These are phyloP conservation scores for Aspergillus cristatus DNA, from an alignment of 495 filamentous ascomycete species.

Conservation along the genomic window DNA sequence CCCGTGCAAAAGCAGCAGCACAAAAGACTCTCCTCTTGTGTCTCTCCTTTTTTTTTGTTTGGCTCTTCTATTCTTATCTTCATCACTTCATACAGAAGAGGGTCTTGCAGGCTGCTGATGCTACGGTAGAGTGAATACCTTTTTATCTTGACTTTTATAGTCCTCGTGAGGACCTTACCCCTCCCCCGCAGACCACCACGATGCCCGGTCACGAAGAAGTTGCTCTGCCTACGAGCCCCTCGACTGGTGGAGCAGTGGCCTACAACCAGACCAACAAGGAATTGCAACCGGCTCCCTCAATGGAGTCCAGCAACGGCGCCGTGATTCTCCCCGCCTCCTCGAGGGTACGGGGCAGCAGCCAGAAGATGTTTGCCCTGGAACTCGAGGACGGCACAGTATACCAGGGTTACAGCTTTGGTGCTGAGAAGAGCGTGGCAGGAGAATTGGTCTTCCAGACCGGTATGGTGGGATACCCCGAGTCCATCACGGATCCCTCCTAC, in stretches of 20 bases:
- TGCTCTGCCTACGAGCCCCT: slow-evolving; percentile 26
- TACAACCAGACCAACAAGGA: slow-evolving; percentile 23
- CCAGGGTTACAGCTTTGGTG: slow-evolving; percentile 91
- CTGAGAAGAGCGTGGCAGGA: slow-evolving; percentile 81
- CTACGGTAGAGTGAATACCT: slow-evolving; percentile 35
- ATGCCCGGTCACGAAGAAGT: slow-evolving; percentile 26
- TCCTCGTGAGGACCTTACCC: slow-evolving; percentile 38
- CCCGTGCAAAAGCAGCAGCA: slow-evolving; percentile 21
- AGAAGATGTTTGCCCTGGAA: slow-evolving; percentile 68
- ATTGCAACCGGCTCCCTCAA: slow-evolving; percentile 23
- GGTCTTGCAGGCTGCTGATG: slow-evolving; percentile 32
- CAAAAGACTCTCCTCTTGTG: slow-evolving; percentile 13
- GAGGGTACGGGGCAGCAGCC: slow-evolving; percentile 35
- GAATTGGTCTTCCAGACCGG: slow-evolving; percentile 99
- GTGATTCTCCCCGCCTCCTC: slow-evolving; percentile 43
- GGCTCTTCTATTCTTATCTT: slow-evolving; percentile 6
- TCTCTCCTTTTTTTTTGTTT: slow-evolving; percentile 15
- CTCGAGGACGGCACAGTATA: slow-evolving; percentile 82
- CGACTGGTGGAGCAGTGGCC: slow-evolving; percentile 26
- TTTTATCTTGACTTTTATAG: slow-evolving; percentile 14
- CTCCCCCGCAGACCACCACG: slow-evolving; percentile 14
- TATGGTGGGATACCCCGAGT: slow-evolving; percentile 98
- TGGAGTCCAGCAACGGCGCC: slow-evolving; percentile 24
- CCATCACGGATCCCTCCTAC: slow-evolving; percentile 87
- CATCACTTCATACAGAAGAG: slow-evolving; percentile 8